Percentiles rank a stretch among this genome's conserved stretches.
phyloP scores from a whole-genome alignment of 495 filamentous ascomycete genomes.

The Choiromyces venosus region DNA sequence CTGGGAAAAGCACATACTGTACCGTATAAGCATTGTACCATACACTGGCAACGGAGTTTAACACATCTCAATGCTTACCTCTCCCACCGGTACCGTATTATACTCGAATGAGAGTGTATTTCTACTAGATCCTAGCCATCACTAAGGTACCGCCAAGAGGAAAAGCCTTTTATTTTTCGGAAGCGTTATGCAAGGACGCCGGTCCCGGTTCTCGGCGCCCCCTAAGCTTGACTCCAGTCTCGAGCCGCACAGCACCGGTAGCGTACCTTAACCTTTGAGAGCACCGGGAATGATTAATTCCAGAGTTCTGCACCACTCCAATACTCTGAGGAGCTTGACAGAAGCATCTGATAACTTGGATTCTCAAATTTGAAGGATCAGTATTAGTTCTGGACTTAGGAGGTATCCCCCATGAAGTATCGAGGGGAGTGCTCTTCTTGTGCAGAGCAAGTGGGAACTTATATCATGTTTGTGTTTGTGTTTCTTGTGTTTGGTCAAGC shows the following conservation, averaged over 20 bases:
- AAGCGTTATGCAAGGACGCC: background rate
- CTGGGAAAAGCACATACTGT: too few relatives aligned
- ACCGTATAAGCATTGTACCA: too few relatives aligned
- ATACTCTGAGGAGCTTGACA: background rate
- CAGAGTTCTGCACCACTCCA: background rate
- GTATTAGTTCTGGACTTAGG: background rate
- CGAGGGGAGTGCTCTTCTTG: background rate
- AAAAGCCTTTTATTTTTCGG: background rate
- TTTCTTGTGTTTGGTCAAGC: background rate
- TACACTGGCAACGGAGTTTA: too few relatives aligned
- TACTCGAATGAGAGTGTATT: background rate
- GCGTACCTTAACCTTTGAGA: background rate
- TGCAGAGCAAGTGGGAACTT: background rate
- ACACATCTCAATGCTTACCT: too few relatives aligned
- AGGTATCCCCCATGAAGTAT: background rate
- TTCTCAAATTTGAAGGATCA: background rate
- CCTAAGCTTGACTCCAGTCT: background rate
- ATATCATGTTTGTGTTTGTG: too few relatives aligned
- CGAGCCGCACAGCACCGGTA: background rate
- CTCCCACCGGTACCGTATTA: background rate
- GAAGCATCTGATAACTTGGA: background rate
- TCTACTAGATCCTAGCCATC: background rate
- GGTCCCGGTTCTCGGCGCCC: background rate
- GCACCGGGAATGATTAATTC: background rate
- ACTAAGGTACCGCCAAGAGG: background rate